A percentile compares a stretch with the other conserved stretches of the same genome.
Conservation (phyloP, 805 yeast genomes). For the Kuraishia molischiana region DNA sequence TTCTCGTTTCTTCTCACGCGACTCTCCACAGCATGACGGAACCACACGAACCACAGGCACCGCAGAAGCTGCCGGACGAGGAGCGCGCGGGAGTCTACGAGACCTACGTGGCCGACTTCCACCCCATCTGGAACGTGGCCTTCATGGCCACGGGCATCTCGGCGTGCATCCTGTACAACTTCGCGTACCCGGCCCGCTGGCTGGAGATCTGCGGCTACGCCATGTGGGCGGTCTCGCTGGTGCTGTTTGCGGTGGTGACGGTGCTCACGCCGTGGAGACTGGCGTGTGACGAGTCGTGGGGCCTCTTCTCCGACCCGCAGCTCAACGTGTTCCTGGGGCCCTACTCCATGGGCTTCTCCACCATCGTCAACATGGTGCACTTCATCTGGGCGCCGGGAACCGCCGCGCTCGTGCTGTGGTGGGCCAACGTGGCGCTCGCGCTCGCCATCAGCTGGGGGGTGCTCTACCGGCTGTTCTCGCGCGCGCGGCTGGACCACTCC, state of each 20-base stretch:
- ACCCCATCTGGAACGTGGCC: constrained; percentile 57
- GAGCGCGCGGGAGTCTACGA: too few relatives aligned
- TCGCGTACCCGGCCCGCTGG: constrained; percentile 31
- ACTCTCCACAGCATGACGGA: too few relatives aligned
- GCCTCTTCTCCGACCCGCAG: constrained; percentile 27
- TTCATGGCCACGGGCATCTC: constrained; percentile 87
- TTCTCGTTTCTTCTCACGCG: too few relatives aligned
- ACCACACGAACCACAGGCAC: too few relatives aligned
- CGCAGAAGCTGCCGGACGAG: too few relatives aligned
- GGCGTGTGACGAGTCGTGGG: constrained; percentile 15
- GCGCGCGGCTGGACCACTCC: constrained; percentile 20
- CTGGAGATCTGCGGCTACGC: constrained; percentile 14
- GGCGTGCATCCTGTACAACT: constrained; percentile 46
- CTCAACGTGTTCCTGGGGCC: constrained; percentile 67
- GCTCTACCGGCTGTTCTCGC: constrained; percentile 37
- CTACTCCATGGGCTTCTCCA: constrained; percentile 68
- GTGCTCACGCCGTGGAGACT: constrained; percentile 30
- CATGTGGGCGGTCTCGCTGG: constrained; percentile 44
- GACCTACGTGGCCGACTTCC: constrained; percentile 16
- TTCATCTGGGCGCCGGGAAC: constrained; percentile 31
- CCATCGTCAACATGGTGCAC: constrained; percentile 51
- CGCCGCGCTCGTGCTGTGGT: constrained; percentile 58
- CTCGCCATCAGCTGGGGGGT: constrained; percentile 53
- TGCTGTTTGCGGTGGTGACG: constrained; percentile 34
- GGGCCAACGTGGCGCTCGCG: constrained; percentile 51